These are phyloP conservation scores for Daldinia loculata DNA, from an alignment of 495 filamentous ascomycete genomes.

Conservation along the genomic window DNA sequence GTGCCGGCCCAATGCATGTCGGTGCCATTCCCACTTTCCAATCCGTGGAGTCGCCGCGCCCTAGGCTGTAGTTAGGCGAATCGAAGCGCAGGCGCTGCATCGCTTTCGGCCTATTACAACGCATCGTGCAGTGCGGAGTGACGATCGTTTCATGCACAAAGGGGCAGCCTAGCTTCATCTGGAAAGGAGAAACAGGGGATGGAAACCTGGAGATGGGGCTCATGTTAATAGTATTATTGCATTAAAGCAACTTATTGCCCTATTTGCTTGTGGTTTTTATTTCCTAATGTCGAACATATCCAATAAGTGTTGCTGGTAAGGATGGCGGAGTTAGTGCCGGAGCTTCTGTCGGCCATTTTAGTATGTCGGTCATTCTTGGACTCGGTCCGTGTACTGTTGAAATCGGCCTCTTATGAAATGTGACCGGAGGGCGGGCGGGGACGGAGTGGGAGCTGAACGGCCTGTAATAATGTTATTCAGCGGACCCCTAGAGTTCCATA, in stretches of 20 bases:
- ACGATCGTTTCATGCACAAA: conserved; percentile 19
- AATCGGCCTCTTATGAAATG: conserved; percentile 29
- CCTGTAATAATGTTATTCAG: too few relatives aligned
- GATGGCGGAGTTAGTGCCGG: conserved; percentile 31
- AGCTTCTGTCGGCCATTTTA: conserved; percentile 22
- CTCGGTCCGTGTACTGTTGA: conserved; percentile 16
- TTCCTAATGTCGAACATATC: background rate
- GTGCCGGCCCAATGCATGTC: conserved; percentile 11
- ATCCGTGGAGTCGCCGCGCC: conserved; percentile 16
- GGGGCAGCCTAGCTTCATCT: background rate
- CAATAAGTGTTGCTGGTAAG: conserved; percentile 7
- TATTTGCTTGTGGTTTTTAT: background rate
- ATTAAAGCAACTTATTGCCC: background rate
- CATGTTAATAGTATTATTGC: background rate
- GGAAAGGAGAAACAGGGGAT: background rate
- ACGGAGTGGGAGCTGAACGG: background rate
- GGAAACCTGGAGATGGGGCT: background rate
- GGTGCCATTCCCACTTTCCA: background rate
- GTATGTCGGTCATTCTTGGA: conserved; percentile 20
- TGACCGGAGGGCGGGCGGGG: conserved; percentile 18
- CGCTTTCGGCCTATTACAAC: conserved; percentile 5
- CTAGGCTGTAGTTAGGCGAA: conserved; percentile 2
- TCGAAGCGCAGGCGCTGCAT: conserved; percentile 1
- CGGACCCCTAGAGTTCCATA: too few relatives aligned
- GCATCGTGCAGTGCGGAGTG: conserved; percentile 1